Conservation (phyloP, 768 basidiomycete species). For the Lactarius deliciosus region DNA sequence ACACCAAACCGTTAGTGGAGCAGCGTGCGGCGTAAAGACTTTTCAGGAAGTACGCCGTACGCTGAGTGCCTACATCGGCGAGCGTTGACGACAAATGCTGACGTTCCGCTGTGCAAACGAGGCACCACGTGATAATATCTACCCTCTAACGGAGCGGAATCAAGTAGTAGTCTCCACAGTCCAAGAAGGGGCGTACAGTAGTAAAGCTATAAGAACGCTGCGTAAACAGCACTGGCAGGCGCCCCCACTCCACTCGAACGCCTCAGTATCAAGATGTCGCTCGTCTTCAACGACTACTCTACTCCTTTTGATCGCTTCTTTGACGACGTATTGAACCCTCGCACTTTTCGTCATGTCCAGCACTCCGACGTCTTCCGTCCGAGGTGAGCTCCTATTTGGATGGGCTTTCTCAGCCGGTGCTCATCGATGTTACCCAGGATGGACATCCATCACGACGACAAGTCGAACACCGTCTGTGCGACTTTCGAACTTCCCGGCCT, state of each 20-base stretch:
- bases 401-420: not conserved
- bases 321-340: constrained; percentile 41
- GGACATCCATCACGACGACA: constrained; percentile 52
- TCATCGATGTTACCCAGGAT: constrained; percentile 39
- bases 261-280: constrained; percentile 32
- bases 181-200: not conserved
- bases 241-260: not conserved
- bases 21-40: not conserved
- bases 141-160: not conserved
- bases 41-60: not conserved
- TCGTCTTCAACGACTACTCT: constrained; percentile 41
- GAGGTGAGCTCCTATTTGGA: constrained; percentile 7
- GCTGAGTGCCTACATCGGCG: not conserved
- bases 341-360: constrained; percentile 24
- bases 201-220: constrained; percentile 1
- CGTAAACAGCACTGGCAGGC: not conserved
- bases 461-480: constrained; percentile 51
- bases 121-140: not conserved
- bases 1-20: not conserved
- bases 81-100: constrained; percentile 1
- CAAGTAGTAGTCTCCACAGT: not conserved
- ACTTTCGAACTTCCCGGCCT: constrained; percentile 60
- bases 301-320: constrained; percentile 46
- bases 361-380: constrained; percentile 21
- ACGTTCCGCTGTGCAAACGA: not conserved